Conservation (phyloP, 176 grass and related monocot species). For the Ensete ventricosum region DNA sequence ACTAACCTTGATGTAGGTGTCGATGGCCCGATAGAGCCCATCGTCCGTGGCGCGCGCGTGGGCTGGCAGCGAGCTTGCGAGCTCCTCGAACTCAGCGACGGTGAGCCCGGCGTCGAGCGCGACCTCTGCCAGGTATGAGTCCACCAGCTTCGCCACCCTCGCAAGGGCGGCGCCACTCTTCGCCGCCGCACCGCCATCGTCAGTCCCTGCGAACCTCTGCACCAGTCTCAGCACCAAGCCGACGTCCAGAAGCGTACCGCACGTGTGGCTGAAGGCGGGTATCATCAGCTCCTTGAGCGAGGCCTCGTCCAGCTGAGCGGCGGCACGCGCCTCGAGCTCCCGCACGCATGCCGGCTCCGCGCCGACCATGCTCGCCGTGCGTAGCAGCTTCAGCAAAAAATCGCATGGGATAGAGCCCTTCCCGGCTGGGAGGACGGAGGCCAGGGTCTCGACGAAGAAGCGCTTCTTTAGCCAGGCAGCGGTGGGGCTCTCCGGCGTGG, state of each 20-base stretch:
- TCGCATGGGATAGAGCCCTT: conserved; percentile 44
- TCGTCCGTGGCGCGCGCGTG: conserved; percentile 76
- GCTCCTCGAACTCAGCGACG: conserved; percentile 71
- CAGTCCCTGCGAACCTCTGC: conserved; percentile 32
- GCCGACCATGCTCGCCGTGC: conserved; percentile 77
- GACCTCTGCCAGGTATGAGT: conserved; percentile 75
- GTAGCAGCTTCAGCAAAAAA: conserved; percentile 66
- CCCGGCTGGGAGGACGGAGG: conserved; percentile 56
- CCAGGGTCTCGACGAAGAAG: conserved; percentile 83
- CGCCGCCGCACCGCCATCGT: conserved; percentile 7
- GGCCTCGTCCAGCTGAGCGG: conserved; percentile 61
- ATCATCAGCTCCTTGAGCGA: conserved; percentile 81
- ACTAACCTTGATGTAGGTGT: conserved; percentile 91
- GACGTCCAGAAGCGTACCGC: conserved; percentile 72
- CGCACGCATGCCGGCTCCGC: conserved; percentile 46
- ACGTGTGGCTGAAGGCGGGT: conserved; percentile 64
- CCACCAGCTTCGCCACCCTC: conserved; percentile 66
- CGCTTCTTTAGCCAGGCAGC: conserved; percentile 75
- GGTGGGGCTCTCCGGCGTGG: conserved; percentile 65
- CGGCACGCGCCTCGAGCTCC: conserved; percentile 66
- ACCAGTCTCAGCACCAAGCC: conserved; percentile 67
- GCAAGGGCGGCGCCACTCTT: conserved; percentile 41
- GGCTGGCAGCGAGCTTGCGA: conserved; percentile 54
- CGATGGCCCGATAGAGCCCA: conserved; percentile 83
- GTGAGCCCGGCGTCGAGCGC: conserved; percentile 64